Base-by-base conservation (phyloP, 2,329 filamentous ascomycete genomes). In the Emergomyces orientalis region DNA sequence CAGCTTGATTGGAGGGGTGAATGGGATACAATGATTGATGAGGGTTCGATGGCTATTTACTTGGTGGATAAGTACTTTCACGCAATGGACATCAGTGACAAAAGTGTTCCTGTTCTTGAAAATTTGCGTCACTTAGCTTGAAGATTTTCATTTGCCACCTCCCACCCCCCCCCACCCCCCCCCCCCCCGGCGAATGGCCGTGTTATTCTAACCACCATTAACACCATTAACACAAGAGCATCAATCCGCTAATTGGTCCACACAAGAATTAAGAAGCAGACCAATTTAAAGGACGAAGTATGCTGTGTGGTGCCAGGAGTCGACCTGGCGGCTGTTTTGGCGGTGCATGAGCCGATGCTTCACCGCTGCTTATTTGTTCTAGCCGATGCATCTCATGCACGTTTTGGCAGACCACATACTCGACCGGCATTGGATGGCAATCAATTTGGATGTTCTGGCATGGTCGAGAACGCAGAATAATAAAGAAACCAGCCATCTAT, bases 301-400 rank as follows among this genome's bases (percentile, higher is more conserved):
- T 39, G 55, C 14, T 30, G 32, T 55, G 32, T 32, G 22, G 25
- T 45, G 25, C 14, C 37, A 58, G 39, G 25, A n/a, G 55, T 58
- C 39, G 55, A 58, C 37, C 55, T 27, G 22, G 37, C 55, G 55
- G 55, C 39, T 30, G 37, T 14, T 30, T 58, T 41, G 37, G n/a
- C 27, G 14, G 55, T 58, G 55, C 55, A 58, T 58, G 55, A 25
- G 13, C 55, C 55, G 55, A 58, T 27, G 22, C 34, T 45, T 43
- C 37, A 58, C 55, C 55, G 34, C 37, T 27, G 55, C 55, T 30
- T 37, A 58, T 58, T 56, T 56, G 55, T 45, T 58, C 55, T 7
- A 55, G 55, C 11, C 55, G 34, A 58, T 7, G 37, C 5, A 25
- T 41, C 2, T n/a, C 22, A 45, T 27, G 52, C 19, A 58, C 9